Base-by-base conservation (phyloP, 2,329 filamentous ascomycete species). In the Tolypocladium inflatum region DNA sequence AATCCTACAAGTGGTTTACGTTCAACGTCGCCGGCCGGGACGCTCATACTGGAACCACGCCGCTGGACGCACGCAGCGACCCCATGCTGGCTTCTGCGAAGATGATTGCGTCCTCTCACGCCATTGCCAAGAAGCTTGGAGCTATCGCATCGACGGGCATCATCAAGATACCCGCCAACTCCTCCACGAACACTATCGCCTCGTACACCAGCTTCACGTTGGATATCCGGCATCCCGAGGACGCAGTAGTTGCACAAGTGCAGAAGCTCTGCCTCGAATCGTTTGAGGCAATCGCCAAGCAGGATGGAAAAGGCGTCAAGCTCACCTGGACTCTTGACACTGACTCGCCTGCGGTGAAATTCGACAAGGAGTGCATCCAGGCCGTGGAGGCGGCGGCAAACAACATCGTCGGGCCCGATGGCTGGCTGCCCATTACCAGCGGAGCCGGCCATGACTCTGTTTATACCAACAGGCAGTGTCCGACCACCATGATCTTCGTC, bases 151-250 rank as follows among this genome's bases (percentile, higher is more conserved):
- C 70, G 1, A 70, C 69, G 1, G 71, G 70, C 8, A 65, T 70
- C 19, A 15, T 73, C n/a, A 61, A 63, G n/a, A 63, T 63, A n/a
- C 65, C 62, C 38, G 85, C 83, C 0, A 85, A 84, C 8, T 83
- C 80, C 50, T 93, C 55, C 86, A 85, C 86, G 15, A 90, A 90
- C 68, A 90, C 87, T 0, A 82, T 90, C 0, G 84, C 87, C 0
- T 84, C 85, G 0, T 70, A 75, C n/a, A 86, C 88, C 9, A 78
- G 75, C 38, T 89, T 89, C 70, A 85, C 79, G 15, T 77, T 89
- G 7, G 87, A 90, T 64, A 81, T 89, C 54, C 80, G 87, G 35
- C 78, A 82, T 0, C 78, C 79, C 0, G 73, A 80, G 45, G 80
- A 87, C 63, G 71, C 73, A 17, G 76, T 77, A 0, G 78, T 89